Conservation (phyloP, 2,329 filamentous ascomycete species). For the Cercospora sesami region DNA sequence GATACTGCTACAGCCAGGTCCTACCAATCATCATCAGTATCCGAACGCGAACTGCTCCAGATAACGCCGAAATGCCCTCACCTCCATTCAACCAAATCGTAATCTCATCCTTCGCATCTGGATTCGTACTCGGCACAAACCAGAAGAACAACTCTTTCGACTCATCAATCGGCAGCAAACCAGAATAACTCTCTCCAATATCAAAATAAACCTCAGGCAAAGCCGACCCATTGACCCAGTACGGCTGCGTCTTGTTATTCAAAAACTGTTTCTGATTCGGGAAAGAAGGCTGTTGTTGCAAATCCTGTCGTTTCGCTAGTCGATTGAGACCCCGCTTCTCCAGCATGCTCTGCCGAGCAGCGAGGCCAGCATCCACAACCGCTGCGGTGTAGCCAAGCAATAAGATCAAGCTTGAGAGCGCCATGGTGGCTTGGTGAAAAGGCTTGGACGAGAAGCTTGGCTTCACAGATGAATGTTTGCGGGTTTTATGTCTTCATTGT, state of each 20-base stretch:
- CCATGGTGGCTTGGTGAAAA: conserved; percentile 4
- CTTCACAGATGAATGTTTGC: neutral
- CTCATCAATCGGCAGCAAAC: conserved; percentile 33
- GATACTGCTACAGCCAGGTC: conserved; percentile 28
- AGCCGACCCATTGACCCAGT: conserved; percentile 28
- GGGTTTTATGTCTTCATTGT: neutral
- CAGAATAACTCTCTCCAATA: conserved; percentile 39
- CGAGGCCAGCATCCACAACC: neutral
- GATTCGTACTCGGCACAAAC: conserved; percentile 51
- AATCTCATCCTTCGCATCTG: conserved; percentile 45
- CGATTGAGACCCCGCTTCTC: neutral
- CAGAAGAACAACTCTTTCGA: conserved; percentile 47
- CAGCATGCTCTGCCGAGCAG: neutral
- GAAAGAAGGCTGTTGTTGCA: conserved; percentile 1
- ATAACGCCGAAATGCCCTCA: neutral
- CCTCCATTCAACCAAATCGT: conserved; percentile 31
- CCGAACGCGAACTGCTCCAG: too few species aligned
- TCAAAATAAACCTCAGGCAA: conserved; percentile 38
- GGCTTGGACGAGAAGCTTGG: neutral
- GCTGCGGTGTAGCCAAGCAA: conserved; percentile 1
- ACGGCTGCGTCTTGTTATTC: conserved; percentile 15
- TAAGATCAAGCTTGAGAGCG: conserved; percentile 3
- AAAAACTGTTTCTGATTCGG: conserved; percentile 9
- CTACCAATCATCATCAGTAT: conserved; percentile 25
- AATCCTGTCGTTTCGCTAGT: neutral